Percentiles rank a stretch among this genome's conserved stretches.
Evolutionary conservation across 2,329 filamentous ascomycete genomes (phyloP).

Genomic region (Trichoderma gracile): DNA sequence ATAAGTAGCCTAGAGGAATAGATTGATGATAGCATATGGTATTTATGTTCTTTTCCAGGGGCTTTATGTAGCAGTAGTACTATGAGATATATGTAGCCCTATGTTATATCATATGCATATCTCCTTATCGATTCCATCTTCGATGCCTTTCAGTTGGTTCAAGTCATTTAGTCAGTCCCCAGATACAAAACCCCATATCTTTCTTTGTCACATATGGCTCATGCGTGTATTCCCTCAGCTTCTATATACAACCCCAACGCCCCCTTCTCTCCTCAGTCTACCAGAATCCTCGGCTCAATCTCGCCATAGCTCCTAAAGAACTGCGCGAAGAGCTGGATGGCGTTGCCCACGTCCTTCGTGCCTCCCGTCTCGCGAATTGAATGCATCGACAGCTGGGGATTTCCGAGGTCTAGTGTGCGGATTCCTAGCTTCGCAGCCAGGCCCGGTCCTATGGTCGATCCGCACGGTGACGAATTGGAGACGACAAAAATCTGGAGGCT

Average conservation of each 20-base stretch:
- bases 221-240: neutral
- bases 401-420: constrained; percentile 87
- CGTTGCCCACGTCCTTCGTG: constrained; percentile 81
- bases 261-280: constrained; percentile 60
- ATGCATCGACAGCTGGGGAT: constrained; percentile 95
- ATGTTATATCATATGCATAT: no score
- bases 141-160: no score
- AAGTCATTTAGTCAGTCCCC: no score
- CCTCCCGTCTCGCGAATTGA: constrained; percentile 93
- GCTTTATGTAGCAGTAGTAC: no score
- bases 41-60: no score
- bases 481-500: constrained; percentile 96
- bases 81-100: no score
- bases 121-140: neutral
- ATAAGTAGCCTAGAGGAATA: no score
- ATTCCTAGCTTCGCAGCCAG: constrained; percentile 82
- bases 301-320: constrained; percentile 86
- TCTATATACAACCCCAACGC: neutral
- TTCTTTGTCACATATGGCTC: neutral
- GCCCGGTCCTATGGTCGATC: constrained; percentile 98
- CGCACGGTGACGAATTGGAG: constrained; percentile 90
- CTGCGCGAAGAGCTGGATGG: constrained; percentile 79
- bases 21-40: no score
- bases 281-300: constrained; percentile 77
- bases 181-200: no score